These are phyloP conservation scores for Xylariaceae sp. DNA, from an alignment of 2,329 filamentous ascomycete genomes.

Conservation along the genomic window DNA sequence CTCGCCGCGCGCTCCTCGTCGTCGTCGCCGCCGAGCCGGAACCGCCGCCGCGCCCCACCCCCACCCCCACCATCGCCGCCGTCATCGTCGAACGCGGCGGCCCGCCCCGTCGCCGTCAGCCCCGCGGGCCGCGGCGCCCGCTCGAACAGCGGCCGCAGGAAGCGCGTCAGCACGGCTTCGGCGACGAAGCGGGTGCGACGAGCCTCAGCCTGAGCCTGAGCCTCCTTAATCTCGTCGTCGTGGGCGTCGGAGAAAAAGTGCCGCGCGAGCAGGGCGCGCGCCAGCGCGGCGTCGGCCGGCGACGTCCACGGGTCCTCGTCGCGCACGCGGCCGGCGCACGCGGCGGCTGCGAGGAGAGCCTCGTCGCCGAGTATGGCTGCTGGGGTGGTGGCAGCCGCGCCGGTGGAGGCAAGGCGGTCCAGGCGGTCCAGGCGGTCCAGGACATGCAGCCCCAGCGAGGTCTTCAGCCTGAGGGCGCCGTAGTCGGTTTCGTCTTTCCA, in stretches of 20 bases:
- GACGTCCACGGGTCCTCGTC: conserved; percentile 21
- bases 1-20: conserved; percentile 33
- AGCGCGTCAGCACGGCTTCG: conserved; percentile 50
- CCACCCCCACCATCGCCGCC: too few species aligned
- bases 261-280: conserved; percentile 10
- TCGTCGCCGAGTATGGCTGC: conserved; percentile 1
- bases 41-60: too few species aligned
- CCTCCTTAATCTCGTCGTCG: neutral
- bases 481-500: conserved; percentile 13
- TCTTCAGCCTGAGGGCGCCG: conserved; percentile 11
- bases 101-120: conserved; percentile 51
- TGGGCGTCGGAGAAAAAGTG: conserved; percentile 6
- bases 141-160: conserved; percentile 61
- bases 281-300: conserved; percentile 4
- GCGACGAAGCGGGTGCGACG: conserved; percentile 33
- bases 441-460: conserved; percentile 14
- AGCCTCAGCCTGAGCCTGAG: neutral
- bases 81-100: conserved; percentile 36
- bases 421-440: conserved; percentile 18
- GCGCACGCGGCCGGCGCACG: too few species aligned
- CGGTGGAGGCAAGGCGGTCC: conserved; percentile 22
- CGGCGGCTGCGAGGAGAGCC: too few species aligned
- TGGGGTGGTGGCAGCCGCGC: conserved; percentile 18
- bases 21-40: conserved; percentile 26
- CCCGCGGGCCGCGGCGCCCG: conserved; percentile 42